phyloP scores from a whole-genome alignment of 2,329 filamentous ascomycete species.

The Paradendryphiella salina region DNA sequence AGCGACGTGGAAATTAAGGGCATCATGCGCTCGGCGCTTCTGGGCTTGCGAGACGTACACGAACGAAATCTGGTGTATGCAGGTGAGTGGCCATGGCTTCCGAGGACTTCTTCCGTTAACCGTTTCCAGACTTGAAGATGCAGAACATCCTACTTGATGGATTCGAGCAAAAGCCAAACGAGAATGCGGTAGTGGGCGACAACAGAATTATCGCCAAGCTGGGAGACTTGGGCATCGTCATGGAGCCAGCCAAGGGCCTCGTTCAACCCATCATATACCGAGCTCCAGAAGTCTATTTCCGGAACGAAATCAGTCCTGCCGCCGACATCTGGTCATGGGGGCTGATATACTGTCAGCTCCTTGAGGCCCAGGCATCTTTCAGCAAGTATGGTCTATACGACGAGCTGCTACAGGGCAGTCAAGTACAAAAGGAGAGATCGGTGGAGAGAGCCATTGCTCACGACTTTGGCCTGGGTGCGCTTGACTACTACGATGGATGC shows the following conservation, averaged over 20 bases:
- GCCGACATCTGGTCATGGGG: conserved; percentile 19
- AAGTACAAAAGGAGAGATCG: conserved; percentile 10
- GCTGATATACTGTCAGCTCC: conserved; percentile 14
- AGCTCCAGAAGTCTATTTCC: conserved; percentile 16
- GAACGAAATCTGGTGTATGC: conserved; percentile 14
- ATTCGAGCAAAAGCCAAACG: conserved; percentile 6
- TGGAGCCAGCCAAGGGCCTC: conserved; percentile 14
- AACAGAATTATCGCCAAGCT: conserved; percentile 11
- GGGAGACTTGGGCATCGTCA: conserved; percentile 16
- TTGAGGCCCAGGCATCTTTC: conserved; percentile 15
- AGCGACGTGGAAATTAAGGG: conserved; percentile 16
- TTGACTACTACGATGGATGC: conserved; percentile 12
- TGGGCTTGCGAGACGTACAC: conserved; percentile 15
- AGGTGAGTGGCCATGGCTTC: not conserved
- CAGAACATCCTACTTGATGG: conserved; percentile 14
- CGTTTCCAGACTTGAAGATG: conserved; percentile 9
- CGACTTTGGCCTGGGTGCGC: conserved; percentile 6
- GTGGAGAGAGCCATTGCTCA: conserved; percentile 14
- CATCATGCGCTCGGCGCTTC: conserved; percentile 13
- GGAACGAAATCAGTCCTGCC: conserved; percentile 13
- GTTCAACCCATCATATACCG: conserved; percentile 18
- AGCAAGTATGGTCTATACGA: conserved; percentile 15
- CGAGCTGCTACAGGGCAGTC: conserved; percentile 5
- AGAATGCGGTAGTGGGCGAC: not conserved
- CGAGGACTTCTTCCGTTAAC: not conserved